Evolutionary conservation across 2,329 filamentous ascomycete genomes (phyloP).

Genomic region (Thielaviopsis populi): DNA sequence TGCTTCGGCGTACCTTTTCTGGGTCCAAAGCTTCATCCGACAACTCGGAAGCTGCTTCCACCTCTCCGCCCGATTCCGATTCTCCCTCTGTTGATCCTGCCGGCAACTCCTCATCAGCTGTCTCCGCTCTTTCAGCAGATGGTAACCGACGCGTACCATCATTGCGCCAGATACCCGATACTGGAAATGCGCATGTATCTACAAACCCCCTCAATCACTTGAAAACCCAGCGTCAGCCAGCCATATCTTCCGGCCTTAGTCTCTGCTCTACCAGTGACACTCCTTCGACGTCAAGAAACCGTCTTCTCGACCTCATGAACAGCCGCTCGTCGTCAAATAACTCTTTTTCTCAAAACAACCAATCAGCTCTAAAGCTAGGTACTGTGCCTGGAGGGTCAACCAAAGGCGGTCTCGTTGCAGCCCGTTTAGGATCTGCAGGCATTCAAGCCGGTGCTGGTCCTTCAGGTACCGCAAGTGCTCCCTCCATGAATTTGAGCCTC

Average conservation of each 20-base stretch:
- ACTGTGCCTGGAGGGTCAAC: background rate
- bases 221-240: slow-evolving; percentile 10
- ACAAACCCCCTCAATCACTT: slow-evolving; percentile 7
- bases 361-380: background rate
- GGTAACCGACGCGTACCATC: slow-evolving; percentile 9
- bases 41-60: slow-evolving; percentile 2
- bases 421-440: background rate
- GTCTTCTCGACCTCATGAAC: slow-evolving; percentile 9
- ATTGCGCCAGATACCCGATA: slow-evolving; percentile 10
- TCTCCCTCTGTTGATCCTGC: background rate
- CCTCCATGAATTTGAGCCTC: background rate
- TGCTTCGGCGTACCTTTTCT: slow-evolving; percentile 11
- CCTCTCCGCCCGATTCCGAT: background rate
- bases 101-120: background rate
- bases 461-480: background rate
- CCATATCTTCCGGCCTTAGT: background rate
- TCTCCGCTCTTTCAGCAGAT: background rate
- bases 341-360: background rate
- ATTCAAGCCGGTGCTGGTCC: background rate
- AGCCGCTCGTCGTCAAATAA: background rate
- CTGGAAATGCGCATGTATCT: background rate
- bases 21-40: slow-evolving; percentile 2
- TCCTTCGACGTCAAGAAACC: background rate
- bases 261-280: background rate
- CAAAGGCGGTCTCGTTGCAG: background rate